phyloP scores from a whole-genome alignment of 2,329 filamentous ascomycete species.

The Hypocreales sp. region DNA sequence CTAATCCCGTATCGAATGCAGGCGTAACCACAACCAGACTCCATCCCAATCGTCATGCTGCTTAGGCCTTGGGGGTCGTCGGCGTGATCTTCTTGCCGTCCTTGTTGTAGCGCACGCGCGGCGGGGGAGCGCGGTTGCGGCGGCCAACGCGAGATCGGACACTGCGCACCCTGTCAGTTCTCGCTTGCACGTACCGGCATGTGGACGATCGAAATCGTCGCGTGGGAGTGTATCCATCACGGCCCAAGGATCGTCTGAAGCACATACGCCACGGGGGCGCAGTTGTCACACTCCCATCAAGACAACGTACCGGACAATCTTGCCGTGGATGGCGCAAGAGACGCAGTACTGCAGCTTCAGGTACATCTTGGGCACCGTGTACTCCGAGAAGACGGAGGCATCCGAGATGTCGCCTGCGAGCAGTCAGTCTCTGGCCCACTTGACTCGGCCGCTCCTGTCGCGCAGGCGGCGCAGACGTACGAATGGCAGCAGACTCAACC shows the following conservation, averaged over 20 bases:
- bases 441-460: background rate
- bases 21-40: constrained; percentile 21
- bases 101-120: constrained; percentile 99
- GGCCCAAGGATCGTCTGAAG: constrained; percentile 48
- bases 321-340: constrained; percentile 99
- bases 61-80: constrained; percentile 31
- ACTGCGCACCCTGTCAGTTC: constrained; percentile 41
- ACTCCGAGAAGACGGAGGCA: constrained; percentile 97
- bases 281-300: constrained; percentile 44
- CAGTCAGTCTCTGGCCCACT: constrained; percentile 3
- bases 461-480: constrained; percentile 44
- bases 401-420: constrained; percentile 95
- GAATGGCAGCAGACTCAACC: constrained; percentile 99
- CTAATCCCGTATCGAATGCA: constrained; percentile 22
- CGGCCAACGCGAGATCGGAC: constrained; percentile 93
- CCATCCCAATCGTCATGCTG: constrained; percentile 17
- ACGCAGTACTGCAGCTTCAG: constrained; percentile 99
- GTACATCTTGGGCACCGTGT: constrained; percentile 99
- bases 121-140: constrained; percentile 96
- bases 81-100: constrained; percentile 99
- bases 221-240: constrained; percentile 21
- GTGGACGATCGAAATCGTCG: constrained; percentile 1
- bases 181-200: constrained; percentile 13
- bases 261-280: constrained; percentile 28
- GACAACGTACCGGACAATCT: constrained; percentile 96